phyloP scores from a whole-genome alignment of 805 yeast genomes.

The Lachancea dasiensis region DNA sequence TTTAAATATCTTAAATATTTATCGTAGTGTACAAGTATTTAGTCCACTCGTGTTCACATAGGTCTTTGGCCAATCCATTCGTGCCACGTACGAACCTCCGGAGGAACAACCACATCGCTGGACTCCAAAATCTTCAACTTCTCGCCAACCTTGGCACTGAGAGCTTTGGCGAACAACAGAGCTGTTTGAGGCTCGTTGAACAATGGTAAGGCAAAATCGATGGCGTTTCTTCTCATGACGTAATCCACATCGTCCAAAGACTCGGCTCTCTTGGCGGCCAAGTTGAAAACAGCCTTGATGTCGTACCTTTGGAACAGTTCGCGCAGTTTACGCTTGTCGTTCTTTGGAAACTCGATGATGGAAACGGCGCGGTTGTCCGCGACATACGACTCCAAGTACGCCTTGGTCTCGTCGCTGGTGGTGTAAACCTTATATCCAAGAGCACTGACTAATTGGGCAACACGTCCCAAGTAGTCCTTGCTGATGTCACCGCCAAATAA shows the following conservation, averaged over 20 bases:
- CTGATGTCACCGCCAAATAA: slow-evolving; percentile 91
- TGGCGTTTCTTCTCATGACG: slow-evolving; percentile 98
- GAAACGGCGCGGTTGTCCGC: slow-evolving; percentile 36
- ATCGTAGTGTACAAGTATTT: not conserved
- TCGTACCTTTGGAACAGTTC: slow-evolving; percentile 87
- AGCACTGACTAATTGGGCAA: slow-evolving; percentile 61
- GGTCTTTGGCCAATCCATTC: slow-evolving; percentile 94
- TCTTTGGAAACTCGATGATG: slow-evolving; percentile 83
- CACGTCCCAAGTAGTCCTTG: slow-evolving; percentile 62
- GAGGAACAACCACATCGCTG: slow-evolving; percentile 56
- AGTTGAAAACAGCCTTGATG: slow-evolving; percentile 82
- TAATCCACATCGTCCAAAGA: slow-evolving; percentile 81
- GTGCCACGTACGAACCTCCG: slow-evolving; percentile 93
- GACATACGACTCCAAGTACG: slow-evolving; percentile 53
- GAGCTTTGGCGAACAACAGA: slow-evolving; percentile 73
- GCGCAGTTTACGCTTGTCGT: slow-evolving; percentile 87
- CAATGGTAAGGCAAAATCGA: slow-evolving; percentile 93
- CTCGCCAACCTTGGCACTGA: slow-evolving; percentile 60
- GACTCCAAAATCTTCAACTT: slow-evolving; percentile 43
- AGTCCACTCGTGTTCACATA: slow-evolving; percentile 35
- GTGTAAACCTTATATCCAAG: slow-evolving; percentile 74
- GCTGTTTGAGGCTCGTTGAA: slow-evolving; percentile 97
- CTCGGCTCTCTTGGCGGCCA: slow-evolving; percentile 88
- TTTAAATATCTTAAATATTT: not conserved
- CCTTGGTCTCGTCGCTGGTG: slow-evolving; percentile 66